Base-by-base conservation (phyloP, 78 protist genomes). In the Paratrimastix pyriformis region DNA sequence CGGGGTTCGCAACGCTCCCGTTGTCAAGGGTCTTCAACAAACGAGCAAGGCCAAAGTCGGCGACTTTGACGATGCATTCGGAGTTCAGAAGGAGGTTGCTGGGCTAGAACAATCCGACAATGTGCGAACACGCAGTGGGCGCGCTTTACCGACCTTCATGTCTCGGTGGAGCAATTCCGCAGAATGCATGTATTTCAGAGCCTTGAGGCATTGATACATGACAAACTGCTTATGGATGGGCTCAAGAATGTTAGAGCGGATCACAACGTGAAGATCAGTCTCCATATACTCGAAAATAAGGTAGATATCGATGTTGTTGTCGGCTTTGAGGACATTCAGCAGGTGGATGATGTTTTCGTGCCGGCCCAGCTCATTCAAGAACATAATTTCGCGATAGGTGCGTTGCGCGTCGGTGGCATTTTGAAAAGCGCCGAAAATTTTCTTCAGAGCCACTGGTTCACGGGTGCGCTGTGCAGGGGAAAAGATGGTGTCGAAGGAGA, bases 381-480 rank as follows among this genome's bases (percentile, higher is more conserved):
- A 13, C 11, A 38, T 24, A 72, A 72, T 15, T 13, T 59, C 79
- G 5, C 75, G 72, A 39, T 60, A 70, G 5, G 73, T 59, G 29
- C 98, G 86, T 80, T 96, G 99, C 11, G 98, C 96, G 60, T 96
- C 99, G 1, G 97, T 93, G 3, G 94, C 90, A 79, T 96, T 96
- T 15, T 62, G 82, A 38, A 78, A 78, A 2, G 82, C 82, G 50
- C 92, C 99, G 42, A 96, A 96, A 62, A 93, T 93, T 89, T 96
- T 96, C 80, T 96, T 96, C 8, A 96, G 59, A 35, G 99, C 99
- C 1, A 91, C 90, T 5, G 75, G 76, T 29, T 91, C 90, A 15
- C 85, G 74, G 7, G 90, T 86, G 68, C 81, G 79, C 39, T 68
- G n/a, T n/a, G n/a, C n/a, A n/a, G n/a, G n/a, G n/a, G n/a, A n/a